These are phyloP conservation scores for Cyclanthera cordifolia DNA, from an alignment of 306 rosid species.

Conservation along the genomic window DNA sequence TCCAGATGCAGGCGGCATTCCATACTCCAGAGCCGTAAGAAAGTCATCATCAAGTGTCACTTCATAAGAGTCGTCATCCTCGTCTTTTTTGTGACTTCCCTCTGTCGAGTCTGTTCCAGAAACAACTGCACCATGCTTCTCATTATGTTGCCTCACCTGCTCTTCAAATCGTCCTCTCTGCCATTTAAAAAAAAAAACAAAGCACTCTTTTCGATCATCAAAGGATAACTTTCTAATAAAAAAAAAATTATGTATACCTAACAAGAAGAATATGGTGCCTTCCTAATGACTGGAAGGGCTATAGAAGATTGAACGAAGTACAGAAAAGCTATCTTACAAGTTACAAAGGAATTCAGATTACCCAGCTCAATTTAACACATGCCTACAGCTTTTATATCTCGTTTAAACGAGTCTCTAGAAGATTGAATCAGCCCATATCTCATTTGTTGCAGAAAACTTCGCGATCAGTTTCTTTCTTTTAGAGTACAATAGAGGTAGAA, in stretches of 20 bases:
- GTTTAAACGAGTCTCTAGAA: no score
- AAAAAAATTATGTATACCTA: not conserved
- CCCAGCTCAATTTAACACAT: no score
- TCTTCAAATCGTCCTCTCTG: conserved; percentile 82
- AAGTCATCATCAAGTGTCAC: conserved; percentile 92
- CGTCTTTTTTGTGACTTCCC: conserved; percentile 32
- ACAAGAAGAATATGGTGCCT: not conserved
- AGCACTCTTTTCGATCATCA: not conserved
- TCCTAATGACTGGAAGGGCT: no score
- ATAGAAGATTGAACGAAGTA: no score
- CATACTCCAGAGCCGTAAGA: conserved; percentile 88
- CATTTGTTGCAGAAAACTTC: no score
- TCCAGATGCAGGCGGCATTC: conserved; percentile 99
- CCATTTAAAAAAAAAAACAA: conserved; percentile 4
- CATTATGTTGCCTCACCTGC: conserved; percentile 76
- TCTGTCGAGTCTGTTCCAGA: conserved; percentile 19
- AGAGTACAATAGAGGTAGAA: no score
- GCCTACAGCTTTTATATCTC: no score
- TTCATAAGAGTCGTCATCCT: conserved; percentile 57
- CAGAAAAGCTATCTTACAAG: no score
- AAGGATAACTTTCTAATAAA: not conserved
- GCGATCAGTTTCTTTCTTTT: no score
- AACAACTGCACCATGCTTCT: conserved; percentile 45
- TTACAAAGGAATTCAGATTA: no score
- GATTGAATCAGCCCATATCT: no score